Conservation (phyloP, 2,329 filamentous ascomycete genomes). For the Myotisia sp. region DNA sequence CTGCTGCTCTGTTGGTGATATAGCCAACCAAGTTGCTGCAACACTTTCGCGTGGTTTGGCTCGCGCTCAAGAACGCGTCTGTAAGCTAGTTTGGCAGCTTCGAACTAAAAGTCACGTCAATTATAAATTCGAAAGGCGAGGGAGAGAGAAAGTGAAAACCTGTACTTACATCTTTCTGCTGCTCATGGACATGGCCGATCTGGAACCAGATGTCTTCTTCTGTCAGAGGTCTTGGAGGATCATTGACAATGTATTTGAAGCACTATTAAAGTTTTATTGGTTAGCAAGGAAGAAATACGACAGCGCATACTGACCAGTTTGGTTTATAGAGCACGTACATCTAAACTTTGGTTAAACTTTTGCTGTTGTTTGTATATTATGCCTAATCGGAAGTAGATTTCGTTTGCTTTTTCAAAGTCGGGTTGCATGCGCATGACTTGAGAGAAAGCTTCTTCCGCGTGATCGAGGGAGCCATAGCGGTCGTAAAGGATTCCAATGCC, state of each 20-base stretch:
- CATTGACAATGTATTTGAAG: constrained; percentile 94
- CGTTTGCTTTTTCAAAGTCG: constrained; percentile 94
- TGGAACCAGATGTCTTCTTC: constrained; percentile 99
- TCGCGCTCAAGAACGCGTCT: constrained; percentile 85
- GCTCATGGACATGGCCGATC: constrained; percentile 95
- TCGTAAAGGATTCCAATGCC: constrained; percentile 97
- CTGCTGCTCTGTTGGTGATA: constrained; percentile 90
- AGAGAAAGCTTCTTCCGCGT: constrained; percentile 94
- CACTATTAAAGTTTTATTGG: constrained; percentile 43
- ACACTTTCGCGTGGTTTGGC: constrained; percentile 90
- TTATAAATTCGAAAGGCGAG: constrained; percentile 15
- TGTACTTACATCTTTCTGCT: constrained; percentile 94
- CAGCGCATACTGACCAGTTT: too few relatives aligned
- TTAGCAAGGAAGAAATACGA: constrained; percentile 11
- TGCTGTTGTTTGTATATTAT: constrained; percentile 99
- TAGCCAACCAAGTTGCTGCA: constrained; percentile 95
- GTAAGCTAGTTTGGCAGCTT: constrained; percentile 84
- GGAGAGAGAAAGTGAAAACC: background rate
- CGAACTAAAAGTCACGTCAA: constrained; percentile 51
- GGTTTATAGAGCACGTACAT: too few relatives aligned
- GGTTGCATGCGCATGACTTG: constrained; percentile 99
- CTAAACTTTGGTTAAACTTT: constrained; percentile 81
- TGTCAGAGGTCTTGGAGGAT: constrained; percentile 79
- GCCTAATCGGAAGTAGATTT: constrained; percentile 96
- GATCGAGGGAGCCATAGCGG: constrained; percentile 86